phyloP scores from a whole-genome alignment of 202 grass and related monocot species.

The Miscanthus sacchariflorus region DNA sequence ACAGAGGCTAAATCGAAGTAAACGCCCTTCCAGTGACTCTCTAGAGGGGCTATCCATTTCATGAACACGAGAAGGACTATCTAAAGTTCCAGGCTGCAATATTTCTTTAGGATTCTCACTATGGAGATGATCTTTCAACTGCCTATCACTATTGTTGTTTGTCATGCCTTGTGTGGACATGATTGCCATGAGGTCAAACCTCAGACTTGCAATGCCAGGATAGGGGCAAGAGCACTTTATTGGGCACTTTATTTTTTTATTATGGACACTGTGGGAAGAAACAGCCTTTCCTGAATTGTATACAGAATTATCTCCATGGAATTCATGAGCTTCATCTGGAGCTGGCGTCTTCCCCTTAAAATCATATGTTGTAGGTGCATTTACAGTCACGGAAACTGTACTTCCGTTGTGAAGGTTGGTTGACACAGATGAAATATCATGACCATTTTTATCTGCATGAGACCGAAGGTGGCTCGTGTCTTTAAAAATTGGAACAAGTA shows the following conservation, averaged over 20 bases:
- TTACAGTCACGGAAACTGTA: constrained; percentile 43
- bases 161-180: constrained; percentile 66
- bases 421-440: constrained; percentile 43
- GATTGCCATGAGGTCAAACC: constrained; percentile 84
- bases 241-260: constrained; percentile 72
- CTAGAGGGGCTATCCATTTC: constrained; percentile 78
- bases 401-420: constrained; percentile 52
- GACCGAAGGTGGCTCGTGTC: constrained; percentile 47
- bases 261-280: constrained; percentile 38
- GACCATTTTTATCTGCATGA: constrained; percentile 41
- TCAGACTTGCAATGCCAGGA: constrained; percentile 87
- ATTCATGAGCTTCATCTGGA: constrained; percentile 52
- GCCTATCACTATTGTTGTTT: constrained; percentile 53
- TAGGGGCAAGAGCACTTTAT: constrained; percentile 92
- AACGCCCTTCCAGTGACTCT: constrained; percentile 78
- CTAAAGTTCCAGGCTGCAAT: constrained; percentile 30
- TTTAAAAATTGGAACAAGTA: constrained; percentile 80
- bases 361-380: constrained; percentile 40
- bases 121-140: constrained; percentile 54
- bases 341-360: constrained; percentile 57
- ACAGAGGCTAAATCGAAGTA: constrained; percentile 95
- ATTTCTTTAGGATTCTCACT: constrained; percentile 48
- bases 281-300: constrained; percentile 51
- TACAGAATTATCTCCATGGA: constrained; percentile 54
- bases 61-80: constrained; percentile 51